These are phyloP conservation scores for Suillus subluteus DNA, from an alignment of 768 basidiomycete species.

Conservation along the genomic window DNA sequence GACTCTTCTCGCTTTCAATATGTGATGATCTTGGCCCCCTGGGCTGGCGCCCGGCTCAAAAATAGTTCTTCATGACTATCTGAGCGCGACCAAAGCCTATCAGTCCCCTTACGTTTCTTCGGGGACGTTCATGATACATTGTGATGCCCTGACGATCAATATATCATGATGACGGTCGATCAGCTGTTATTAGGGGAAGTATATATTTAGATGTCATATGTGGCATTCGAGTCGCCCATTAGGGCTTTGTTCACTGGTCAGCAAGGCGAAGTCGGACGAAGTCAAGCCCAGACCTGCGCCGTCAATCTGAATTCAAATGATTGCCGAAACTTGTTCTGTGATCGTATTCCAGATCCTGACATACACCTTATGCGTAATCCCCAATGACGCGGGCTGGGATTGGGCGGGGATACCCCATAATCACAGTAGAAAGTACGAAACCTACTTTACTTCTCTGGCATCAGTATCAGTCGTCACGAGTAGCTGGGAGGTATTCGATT, in stretches of 20 bases:
- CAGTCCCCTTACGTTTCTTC: background rate
- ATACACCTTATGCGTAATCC: background rate
- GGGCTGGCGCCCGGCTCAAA: background rate
- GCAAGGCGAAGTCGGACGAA: background rate
- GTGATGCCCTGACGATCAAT: background rate
- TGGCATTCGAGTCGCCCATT: background rate
- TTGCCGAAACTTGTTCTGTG: background rate
- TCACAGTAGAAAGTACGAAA: background rate
- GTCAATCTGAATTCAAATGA: background rate
- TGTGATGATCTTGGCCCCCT: background rate
- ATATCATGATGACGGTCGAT: background rate
- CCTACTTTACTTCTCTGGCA: background rate
- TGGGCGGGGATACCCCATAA: constrained; percentile 1
- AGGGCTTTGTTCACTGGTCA: background rate
- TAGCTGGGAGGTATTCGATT: background rate
- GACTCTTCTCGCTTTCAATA: background rate
- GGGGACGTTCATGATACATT: background rate
- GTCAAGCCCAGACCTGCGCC: background rate
- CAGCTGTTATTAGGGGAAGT: background rate
- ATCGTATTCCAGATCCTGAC: background rate
- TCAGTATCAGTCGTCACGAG: background rate
- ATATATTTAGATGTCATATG: background rate
- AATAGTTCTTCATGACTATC: background rate
- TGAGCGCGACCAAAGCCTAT: background rate
- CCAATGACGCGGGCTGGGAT: background rate